Percentiles rank a stretch among this genome's conserved stretches.
These are phyloP conservation scores for Vitis cinerea DNA, from an alignment of 164 flowering plant genomes.

Conservation along the genomic window DNA sequence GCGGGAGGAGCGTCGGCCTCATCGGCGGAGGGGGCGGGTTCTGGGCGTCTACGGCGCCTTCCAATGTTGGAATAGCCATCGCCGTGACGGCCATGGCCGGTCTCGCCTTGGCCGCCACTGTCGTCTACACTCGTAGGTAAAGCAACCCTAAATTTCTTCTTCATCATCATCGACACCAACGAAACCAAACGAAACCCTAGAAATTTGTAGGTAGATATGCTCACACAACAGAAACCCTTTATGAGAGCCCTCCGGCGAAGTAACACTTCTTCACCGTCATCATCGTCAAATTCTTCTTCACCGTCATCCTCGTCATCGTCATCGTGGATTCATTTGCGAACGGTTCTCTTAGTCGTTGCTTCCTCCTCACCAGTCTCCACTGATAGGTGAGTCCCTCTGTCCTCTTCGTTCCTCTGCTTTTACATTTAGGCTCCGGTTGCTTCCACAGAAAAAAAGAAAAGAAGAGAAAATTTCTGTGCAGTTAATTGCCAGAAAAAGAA, in stretches of 20 bases:
- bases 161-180: background rate
- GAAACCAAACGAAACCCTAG: background rate
- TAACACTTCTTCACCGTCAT: conserved; percentile 39
- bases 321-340: conserved; percentile 70
- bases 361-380: conserved; percentile 42
- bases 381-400: conserved; percentile 54
- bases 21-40: conserved; percentile 26
- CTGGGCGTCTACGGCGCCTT: conserved; percentile 14
- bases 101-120: conserved; percentile 61
- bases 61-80: conserved; percentile 35
- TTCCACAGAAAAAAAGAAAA: too few relatives aligned
- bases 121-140: conserved; percentile 63
- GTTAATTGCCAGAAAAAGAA: too few relatives aligned
- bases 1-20: conserved; percentile 10
- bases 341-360: conserved; percentile 61
- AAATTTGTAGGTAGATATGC: conserved; percentile 6
- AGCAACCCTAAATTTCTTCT: background rate
- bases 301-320: conserved; percentile 44
- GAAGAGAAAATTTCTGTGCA: too few relatives aligned
- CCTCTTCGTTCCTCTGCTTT: background rate
- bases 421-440: background rate
- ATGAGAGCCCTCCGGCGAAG: conserved; percentile 60
- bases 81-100: conserved; percentile 74
- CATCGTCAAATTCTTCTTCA: conserved; percentile 30
- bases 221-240: conserved; percentile 17